phyloP scores from a whole-genome alignment of 2,329 filamentous ascomycete genomes.

The Diaporthe helianthi region DNA sequence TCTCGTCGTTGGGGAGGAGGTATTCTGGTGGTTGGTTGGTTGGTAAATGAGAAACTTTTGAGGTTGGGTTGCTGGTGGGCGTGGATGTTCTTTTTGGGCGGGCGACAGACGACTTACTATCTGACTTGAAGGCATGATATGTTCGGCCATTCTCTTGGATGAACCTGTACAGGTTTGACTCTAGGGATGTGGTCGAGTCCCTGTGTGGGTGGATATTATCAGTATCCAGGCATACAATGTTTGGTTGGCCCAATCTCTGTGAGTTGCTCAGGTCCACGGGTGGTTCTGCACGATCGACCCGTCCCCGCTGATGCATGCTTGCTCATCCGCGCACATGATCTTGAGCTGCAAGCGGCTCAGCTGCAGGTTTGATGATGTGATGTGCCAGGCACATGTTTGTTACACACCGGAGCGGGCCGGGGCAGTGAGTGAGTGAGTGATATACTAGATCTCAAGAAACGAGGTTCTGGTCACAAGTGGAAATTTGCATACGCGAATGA shows the following conservation, averaged over 20 bases:
- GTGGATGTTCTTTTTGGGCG: background rate
- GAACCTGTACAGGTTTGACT: conserved; percentile 41
- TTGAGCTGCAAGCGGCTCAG: background rate
- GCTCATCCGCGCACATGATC: background rate
- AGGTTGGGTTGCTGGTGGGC: background rate
- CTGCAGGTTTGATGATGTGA: too few relatives aligned
- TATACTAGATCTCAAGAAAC: too few relatives aligned
- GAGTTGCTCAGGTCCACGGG: too few relatives aligned
- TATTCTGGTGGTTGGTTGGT: conserved; percentile 38
- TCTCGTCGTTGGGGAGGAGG: conserved; percentile 44
- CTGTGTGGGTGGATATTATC: conserved; percentile 27
- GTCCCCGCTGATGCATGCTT: background rate
- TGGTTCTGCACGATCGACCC: background rate
- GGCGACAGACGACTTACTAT: conserved; percentile 42
- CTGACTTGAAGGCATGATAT: conserved; percentile 43
- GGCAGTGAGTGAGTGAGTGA: too few relatives aligned
- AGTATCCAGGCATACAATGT: background rate
- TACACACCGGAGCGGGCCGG: background rate
- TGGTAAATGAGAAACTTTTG: too few relatives aligned
- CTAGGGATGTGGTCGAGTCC: conserved; percentile 42
- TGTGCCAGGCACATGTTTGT: too few relatives aligned
- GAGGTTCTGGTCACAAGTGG: background rate
- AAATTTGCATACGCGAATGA: conserved; percentile 24
- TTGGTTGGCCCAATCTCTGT: background rate
- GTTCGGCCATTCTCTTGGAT: conserved; percentile 43